phyloP scores from a whole-genome alignment of 164 flowering plant genomes.

The Protea cynaroides region DNA sequence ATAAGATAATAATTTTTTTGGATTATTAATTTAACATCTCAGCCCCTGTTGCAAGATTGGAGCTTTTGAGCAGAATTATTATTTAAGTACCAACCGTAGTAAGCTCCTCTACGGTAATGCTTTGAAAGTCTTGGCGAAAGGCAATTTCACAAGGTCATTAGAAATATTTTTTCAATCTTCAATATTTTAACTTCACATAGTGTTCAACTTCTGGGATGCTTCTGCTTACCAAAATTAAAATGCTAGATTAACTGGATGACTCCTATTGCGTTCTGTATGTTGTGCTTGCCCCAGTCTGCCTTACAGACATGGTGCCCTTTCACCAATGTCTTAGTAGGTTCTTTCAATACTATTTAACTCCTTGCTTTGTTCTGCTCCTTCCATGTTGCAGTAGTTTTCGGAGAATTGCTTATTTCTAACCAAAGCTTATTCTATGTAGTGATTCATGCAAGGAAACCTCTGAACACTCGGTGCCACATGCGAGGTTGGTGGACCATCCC shows the following conservation, averaged over 20 bases:
- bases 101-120: too few relatives aligned
- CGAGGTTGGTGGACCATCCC: conserved; percentile 50
- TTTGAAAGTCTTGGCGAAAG: too few relatives aligned
- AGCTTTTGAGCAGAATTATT: too few relatives aligned
- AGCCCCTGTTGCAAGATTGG: too few relatives aligned
- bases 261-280: neutral
- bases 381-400: neutral
- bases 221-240: too few relatives aligned
- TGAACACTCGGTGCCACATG: conserved; percentile 64
- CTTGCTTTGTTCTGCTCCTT: neutral
- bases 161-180: too few relatives aligned
- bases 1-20: too few relatives aligned
- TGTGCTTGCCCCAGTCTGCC: neutral
- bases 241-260: neutral
- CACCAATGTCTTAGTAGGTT: neutral
- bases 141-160: too few relatives aligned
- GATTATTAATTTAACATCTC: too few relatives aligned
- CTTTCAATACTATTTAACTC: neutral
- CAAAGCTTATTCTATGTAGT: conserved; percentile 35
- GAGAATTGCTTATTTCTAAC: conserved; percentile 6
- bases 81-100: too few relatives aligned
- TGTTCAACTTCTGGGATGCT: too few relatives aligned
- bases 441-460: conserved; percentile 50
- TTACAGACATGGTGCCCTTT: neutral
- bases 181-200: too few relatives aligned